phyloP scores from a whole-genome alignment of 768 basidiomycete species.

The Xanthoconium purpureum region DNA sequence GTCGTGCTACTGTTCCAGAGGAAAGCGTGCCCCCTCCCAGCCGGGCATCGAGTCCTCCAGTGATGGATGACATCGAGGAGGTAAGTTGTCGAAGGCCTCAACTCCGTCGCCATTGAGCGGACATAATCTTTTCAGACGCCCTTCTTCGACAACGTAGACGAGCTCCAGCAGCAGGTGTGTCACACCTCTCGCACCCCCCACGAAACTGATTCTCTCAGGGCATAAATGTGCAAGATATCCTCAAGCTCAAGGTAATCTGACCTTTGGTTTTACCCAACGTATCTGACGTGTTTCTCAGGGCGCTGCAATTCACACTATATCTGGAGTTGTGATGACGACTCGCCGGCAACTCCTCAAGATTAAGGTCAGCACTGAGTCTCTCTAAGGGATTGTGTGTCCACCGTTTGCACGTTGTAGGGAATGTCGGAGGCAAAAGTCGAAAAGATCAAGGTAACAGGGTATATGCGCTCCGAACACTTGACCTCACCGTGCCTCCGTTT shows the following conservation, averaged over 20 bases:
- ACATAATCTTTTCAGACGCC: constrained; percentile 38
- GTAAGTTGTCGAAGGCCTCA: constrained; percentile 17
- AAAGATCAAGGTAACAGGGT: constrained; percentile 74
- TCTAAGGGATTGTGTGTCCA: background rate
- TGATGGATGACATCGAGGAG: constrained; percentile 42
- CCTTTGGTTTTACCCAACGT: background rate
- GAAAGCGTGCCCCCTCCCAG: constrained; percentile 28
- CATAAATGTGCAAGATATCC: constrained; percentile 92
- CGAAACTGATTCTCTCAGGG: constrained; percentile 48
- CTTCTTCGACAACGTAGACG: constrained; percentile 79
- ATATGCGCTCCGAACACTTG: constrained; percentile 6
- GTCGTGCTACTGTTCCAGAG: constrained; percentile 26
- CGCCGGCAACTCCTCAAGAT: constrained; percentile 88
- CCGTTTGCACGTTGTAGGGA: constrained; percentile 48
- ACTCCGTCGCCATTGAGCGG: background rate
- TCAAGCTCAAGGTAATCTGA: constrained; percentile 75
- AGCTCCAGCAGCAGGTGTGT: constrained; percentile 75
- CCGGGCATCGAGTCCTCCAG: constrained; percentile 23
- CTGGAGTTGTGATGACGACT: constrained; percentile 89
- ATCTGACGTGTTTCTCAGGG: constrained; percentile 39
- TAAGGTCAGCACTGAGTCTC: constrained; percentile 53
- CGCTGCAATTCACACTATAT: constrained; percentile 80
- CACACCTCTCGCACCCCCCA: constrained; percentile 5
- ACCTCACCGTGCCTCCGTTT: background rate
- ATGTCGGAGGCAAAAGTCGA: constrained; percentile 98